These are phyloP conservation scores for Diutina ranongensis DNA, from an alignment of 1,139 yeast species.

Conservation along the genomic window DNA sequence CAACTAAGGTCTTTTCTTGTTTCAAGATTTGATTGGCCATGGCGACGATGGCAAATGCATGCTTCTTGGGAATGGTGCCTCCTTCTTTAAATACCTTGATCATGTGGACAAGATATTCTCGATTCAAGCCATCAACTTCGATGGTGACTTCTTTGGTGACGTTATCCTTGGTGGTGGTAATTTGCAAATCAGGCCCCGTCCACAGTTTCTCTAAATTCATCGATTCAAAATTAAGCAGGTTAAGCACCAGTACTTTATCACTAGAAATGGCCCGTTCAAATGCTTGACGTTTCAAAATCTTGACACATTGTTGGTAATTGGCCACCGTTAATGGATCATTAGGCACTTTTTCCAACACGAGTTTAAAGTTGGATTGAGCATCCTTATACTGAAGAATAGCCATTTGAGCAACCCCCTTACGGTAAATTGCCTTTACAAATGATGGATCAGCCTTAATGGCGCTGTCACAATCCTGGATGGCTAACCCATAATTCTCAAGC, in stretches of 20 bases:
- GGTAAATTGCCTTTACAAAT: constrained; percentile 67
- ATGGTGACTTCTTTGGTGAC: constrained; percentile 14
- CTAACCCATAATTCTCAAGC: constrained; percentile 76
- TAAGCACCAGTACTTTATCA: constrained; percentile 30
- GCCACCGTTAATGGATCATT: constrained; percentile 53
- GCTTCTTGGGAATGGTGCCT: constrained; percentile 63
- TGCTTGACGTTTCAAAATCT: constrained; percentile 60
- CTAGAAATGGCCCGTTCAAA: constrained; percentile 84
- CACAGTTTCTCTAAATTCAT: constrained; percentile 47
- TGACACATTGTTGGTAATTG: constrained; percentile 53
- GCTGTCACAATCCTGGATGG: constrained; percentile 62
- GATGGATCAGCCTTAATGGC: constrained; percentile 60
- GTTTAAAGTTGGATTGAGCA: constrained; percentile 61
- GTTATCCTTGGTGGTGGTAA: constrained; percentile 17
- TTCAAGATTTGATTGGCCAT: constrained; percentile 57
- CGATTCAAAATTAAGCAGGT: constrained; percentile 36
- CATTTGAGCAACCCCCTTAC: constrained; percentile 75
- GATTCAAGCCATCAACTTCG: constrained; percentile 24
- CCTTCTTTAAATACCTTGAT: constrained; percentile 63
- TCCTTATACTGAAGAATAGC: constrained; percentile 69
- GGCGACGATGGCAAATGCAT: constrained; percentile 73
- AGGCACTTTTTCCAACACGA: constrained; percentile 54
- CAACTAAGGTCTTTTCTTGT: constrained; percentile 67
- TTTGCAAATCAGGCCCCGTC: constrained; percentile 50
- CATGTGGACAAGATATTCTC: constrained; percentile 50